A percentile compares a stretch with the other conserved stretches of the same genome.
Evolutionary conservation across 768 basidiomycete genomes (phyloP).

Genomic region (Tylopilus plumbeoviolaceoides): DNA sequence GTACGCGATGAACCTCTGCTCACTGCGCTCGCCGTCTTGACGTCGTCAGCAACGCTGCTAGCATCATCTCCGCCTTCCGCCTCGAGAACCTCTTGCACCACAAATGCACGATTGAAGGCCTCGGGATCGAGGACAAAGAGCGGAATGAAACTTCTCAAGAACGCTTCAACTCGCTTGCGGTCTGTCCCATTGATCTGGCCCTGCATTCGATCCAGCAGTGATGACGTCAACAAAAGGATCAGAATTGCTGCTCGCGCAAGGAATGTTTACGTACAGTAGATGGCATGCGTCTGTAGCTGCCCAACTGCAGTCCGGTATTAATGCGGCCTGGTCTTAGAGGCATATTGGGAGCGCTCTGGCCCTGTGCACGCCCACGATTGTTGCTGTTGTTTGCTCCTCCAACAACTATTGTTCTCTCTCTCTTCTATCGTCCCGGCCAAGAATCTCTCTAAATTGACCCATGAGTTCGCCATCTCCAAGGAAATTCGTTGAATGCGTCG

Average conservation of each 20-base stretch:
- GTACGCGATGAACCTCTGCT: slow-evolving; percentile 25
- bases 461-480: slow-evolving; percentile 75
- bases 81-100: slow-evolving; percentile 58
- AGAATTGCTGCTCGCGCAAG: neutral
- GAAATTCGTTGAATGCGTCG: slow-evolving; percentile 85
- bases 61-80: slow-evolving; percentile 53
- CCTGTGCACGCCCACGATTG: slow-evolving; percentile 51
- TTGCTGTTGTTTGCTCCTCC: slow-evolving; percentile 42
- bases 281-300: slow-evolving; percentile 88
- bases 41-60: slow-evolving; percentile 34
- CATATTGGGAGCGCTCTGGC: slow-evolving; percentile 36
- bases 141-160: slow-evolving; percentile 71
- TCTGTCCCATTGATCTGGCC: slow-evolving; percentile 69
- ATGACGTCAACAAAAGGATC: slow-evolving; percentile 53
- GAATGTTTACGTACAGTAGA: slow-evolving; percentile 54
- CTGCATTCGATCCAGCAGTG: slow-evolving; percentile 86
- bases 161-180: slow-evolving; percentile 76
- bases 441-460: slow-evolving; percentile 76
- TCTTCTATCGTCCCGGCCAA: slow-evolving; percentile 81
- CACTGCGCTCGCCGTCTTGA: slow-evolving; percentile 30
- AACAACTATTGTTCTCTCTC: slow-evolving; percentile 51
- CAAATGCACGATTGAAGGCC: slow-evolving; percentile 66
- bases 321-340: slow-evolving; percentile 49
- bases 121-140: slow-evolving; percentile 71
- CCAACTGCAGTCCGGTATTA: slow-evolving; percentile 70